Base-by-base conservation (phyloP, 805 yeast genomes). In the Brettanomyces nanus region DNA sequence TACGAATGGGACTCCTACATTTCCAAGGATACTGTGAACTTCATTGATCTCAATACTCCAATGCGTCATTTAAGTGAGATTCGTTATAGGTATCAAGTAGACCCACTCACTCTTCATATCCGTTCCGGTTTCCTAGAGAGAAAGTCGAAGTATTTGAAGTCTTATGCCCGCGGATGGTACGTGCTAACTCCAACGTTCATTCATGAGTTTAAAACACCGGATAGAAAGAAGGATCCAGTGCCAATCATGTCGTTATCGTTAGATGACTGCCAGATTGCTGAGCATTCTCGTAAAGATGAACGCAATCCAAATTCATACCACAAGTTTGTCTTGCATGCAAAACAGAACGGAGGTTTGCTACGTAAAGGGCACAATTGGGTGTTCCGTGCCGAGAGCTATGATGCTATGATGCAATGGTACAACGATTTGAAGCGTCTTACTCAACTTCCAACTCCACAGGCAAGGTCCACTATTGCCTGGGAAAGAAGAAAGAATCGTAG, bases 1-100 rank as follows among this genome's bases (percentile, higher is more conserved):
- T 76, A 77, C 54, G 97, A 92, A 65, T 90, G 97, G 95, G 85
- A 83, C 43, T 72, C 84, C 25, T 92, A 85, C 46, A 72, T 89
- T 37, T 61, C 76, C 7, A 73, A 80, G 44, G 87, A 89, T 61
- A 64, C 72, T 31, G 36, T 38, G 17, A 77, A 80, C 56, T 84
- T 85, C 52, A 70, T 85, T 38, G 77, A 80, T 48, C 75, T 75
- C 23, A 61, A 66, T 35, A 56, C 77, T 33, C 80, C 83, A 43
- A 70, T 73, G 62, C 68, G 95, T 49, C 74, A 71, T 38, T 59
- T 70, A 38, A 68, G 69, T 33, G 84, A 80, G 42, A 71, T 87
- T 36, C 54, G 56, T 7, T 89, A 86, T 53, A 77, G 77, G 22
- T 70, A 79, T 52, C 84, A 76, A 53, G 70, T 71, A 49, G 83